Evolutionary conservation across 345 rosid species (phyloP).

Genomic region (Ricinus communis): DNA sequence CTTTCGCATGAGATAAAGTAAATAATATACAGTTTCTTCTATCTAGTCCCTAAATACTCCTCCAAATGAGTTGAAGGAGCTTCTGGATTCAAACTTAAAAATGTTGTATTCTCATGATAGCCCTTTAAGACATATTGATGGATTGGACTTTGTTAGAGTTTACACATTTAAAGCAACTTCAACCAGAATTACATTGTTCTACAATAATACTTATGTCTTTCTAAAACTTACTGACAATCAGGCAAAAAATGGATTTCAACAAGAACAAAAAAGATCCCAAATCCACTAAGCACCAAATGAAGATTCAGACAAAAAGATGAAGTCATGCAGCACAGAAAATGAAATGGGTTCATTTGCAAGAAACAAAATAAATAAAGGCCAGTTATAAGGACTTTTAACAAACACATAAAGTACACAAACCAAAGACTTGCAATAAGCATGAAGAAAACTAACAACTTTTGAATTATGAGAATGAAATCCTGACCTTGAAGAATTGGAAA

Average conservation of each 20-base stretch:
- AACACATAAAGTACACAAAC: constrained; percentile 5
- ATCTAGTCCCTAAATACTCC: not conserved
- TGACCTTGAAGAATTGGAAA: constrained; percentile 29
- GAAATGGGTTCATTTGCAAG: not conserved
- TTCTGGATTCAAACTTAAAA: too few relatives aligned
- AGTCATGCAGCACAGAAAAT: too few relatives aligned
- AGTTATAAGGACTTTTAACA: constrained; percentile 21
- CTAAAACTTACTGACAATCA: too few relatives aligned
- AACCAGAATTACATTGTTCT: not conserved
- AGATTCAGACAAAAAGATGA: not conserved
- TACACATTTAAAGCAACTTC: not conserved
- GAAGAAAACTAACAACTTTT: not conserved
- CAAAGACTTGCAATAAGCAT: not conserved
- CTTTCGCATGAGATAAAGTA: not conserved
- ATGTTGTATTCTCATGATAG: too few relatives aligned
- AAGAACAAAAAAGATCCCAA: too few relatives aligned
- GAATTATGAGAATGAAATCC: not conserved
- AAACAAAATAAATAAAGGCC: not conserved
- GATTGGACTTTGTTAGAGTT: not conserved
- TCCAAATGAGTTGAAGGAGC: too few relatives aligned
- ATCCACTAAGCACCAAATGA: not conserved
- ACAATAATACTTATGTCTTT: not conserved
- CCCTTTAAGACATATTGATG: not conserved
- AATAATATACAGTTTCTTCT: not conserved
- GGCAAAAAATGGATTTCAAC: too few relatives aligned